Evolutionary conservation across 176 grass and related monocot genomes (phyloP).

Genomic region (Raddia distichophylla): DNA sequence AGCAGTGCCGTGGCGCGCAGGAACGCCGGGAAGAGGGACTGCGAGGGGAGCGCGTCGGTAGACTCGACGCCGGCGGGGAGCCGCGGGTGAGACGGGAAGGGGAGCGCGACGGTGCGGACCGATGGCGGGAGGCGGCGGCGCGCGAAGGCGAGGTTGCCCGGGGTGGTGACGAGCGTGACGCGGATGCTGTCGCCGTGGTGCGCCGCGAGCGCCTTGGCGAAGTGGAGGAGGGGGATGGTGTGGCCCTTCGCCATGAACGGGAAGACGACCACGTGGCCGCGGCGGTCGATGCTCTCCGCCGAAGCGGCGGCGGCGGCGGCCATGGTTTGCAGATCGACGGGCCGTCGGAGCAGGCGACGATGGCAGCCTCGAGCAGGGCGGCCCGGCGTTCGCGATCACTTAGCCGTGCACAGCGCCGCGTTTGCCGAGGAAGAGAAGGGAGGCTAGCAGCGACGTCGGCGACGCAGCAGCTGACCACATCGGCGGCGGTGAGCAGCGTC

Average conservation of each 20-base stretch:
- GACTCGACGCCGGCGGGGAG: conserved; percentile 39
- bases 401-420: too few species aligned
- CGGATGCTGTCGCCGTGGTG: conserved; percentile 28
- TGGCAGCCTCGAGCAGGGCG: too few species aligned
- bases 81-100: conserved; percentile 32
- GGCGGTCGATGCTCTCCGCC: not conserved
- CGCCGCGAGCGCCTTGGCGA: conserved; percentile 26
- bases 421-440: too few species aligned
- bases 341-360: too few species aligned
- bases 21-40: conserved; percentile 45
- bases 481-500: too few species aligned
- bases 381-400: too few species aligned
- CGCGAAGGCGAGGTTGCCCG: conserved; percentile 36
- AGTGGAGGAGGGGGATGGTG: conserved; percentile 41
- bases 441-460: too few species aligned
- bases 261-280: conserved; percentile 37
- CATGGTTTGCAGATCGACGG: too few species aligned
- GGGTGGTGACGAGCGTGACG: conserved; percentile 50
- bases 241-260: conserved; percentile 38
- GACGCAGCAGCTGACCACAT: too few species aligned
- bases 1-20: conserved; percentile 41
- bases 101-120: conserved; percentile 26
- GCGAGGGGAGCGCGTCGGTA: conserved; percentile 45
- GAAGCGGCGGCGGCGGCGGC: not conserved
- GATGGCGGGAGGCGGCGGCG: not conserved